Evolutionary conservation across 2,329 filamentous ascomycete species (phyloP).

Genomic region (Colletotrichum costaricense): DNA sequence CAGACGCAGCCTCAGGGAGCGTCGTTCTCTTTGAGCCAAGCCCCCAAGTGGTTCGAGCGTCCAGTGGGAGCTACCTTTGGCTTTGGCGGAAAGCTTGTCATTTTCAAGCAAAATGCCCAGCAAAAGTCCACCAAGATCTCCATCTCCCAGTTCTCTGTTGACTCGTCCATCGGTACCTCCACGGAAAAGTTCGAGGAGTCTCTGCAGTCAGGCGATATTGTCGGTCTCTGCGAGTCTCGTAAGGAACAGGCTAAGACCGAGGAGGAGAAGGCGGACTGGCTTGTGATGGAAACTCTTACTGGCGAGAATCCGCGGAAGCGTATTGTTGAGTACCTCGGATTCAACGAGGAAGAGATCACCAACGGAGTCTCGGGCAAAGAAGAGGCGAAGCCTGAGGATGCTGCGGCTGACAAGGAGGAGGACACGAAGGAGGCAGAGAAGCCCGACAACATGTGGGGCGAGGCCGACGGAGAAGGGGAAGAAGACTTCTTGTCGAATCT

Average conservation of each 20-base stretch:
- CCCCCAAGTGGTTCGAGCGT: slow-evolving; percentile 90
- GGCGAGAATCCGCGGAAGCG: slow-evolving; percentile 86
- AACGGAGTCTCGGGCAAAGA: slow-evolving; percentile 59
- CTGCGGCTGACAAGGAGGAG: slow-evolving; percentile 44
- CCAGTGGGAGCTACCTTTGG: slow-evolving; percentile 91
- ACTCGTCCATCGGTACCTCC: slow-evolving; percentile 84
- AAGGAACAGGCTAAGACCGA: slow-evolving; percentile 81
- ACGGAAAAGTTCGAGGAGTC: slow-evolving; percentile 90
- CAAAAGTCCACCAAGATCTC: slow-evolving; percentile 79
- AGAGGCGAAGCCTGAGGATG: slow-evolving; percentile 45
- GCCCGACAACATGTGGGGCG: slow-evolving; percentile 81
- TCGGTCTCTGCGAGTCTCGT: slow-evolving; percentile 82
- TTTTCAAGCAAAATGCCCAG: slow-evolving; percentile 70
- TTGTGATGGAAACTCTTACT: slow-evolving; percentile 89
- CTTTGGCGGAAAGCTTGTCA: slow-evolving; percentile 92
- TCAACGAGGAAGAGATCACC: slow-evolving; percentile 69
- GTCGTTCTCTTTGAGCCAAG: slow-evolving; percentile 86
- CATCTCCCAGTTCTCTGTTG: slow-evolving; percentile 89
- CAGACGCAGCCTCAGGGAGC: slow-evolving; percentile 91
- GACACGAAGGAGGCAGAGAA: slow-evolving; percentile 53
- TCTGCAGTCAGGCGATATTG: slow-evolving; percentile 81
- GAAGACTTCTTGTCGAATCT: slow-evolving; percentile 89
- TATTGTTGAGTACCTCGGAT: slow-evolving; percentile 91
- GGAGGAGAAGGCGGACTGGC: slow-evolving; percentile 96
- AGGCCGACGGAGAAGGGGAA: slow-evolving; percentile 69